These are phyloP conservation scores for Ustilago vetiveriae DNA, from an alignment of 1,284 basidiomycete genomes.

Conservation along the genomic window DNA sequence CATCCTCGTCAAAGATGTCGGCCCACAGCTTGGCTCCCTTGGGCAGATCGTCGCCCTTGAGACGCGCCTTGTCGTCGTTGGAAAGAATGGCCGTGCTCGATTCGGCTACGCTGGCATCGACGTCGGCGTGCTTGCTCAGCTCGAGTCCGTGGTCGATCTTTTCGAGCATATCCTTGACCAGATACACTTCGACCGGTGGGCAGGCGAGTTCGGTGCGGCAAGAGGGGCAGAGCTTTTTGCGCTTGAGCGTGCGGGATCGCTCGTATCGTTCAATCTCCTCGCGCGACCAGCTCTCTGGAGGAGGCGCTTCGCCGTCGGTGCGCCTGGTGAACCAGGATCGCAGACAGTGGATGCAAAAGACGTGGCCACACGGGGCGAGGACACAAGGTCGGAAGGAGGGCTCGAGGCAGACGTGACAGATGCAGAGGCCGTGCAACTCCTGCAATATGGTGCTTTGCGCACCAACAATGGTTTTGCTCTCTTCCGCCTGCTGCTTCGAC, in stretches of 20 bases:
- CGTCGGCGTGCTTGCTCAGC: conserved; percentile 15
- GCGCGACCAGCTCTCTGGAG: conserved; percentile 20
- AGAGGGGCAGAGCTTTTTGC: conserved; percentile 62
- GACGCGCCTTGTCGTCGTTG: conserved; percentile 30
- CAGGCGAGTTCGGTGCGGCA: conserved; percentile 57
- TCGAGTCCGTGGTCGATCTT: conserved; percentile 37
- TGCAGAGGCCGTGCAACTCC: conserved; percentile 41
- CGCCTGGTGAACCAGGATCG: conserved; percentile 60
- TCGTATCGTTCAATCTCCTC: conserved; percentile 10
- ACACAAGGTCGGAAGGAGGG: conserved; percentile 56
- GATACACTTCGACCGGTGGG: conserved; percentile 58
- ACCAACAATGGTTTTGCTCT: conserved; percentile 19
- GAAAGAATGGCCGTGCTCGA: conserved; percentile 28
- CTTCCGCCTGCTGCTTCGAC: conserved; percentile 19
- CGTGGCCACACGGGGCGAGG: conserved; percentile 62
- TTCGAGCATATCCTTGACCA: conserved; percentile 56
- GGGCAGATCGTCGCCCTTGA: conserved; percentile 40
- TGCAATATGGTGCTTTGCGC: conserved; percentile 36
- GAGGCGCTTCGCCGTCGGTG: conserved; percentile 23
- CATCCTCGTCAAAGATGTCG: conserved; percentile 45
- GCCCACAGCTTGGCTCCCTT: conserved; percentile 46
- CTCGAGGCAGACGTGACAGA: conserved; percentile 57
- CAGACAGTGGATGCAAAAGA: conserved; percentile 62
- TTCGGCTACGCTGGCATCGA: conserved; percentile 25
- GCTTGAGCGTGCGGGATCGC: conserved; percentile 38